Base-by-base conservation (phyloP, 2,329 filamentous ascomycete genomes). In the Remersonia thermophila region DNA sequence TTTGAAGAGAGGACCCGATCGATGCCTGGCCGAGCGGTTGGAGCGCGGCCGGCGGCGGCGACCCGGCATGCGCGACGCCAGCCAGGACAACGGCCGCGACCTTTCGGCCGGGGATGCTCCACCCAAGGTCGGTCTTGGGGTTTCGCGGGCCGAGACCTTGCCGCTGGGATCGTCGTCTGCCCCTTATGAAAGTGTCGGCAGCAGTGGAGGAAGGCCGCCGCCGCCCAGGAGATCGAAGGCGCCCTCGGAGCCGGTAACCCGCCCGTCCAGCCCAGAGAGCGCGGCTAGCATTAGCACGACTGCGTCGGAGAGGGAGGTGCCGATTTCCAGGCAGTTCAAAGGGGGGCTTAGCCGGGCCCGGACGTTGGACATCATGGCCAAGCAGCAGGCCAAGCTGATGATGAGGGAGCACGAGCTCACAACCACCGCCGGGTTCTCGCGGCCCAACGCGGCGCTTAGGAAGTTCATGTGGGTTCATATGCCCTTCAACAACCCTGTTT, bases 381-480 rank as follows among this genome's bases (percentile, higher is more conserved):
- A 39, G 10, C 47, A 47, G n/a, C 40, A 41, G 11, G 47, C 45
- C 2, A 41, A 40, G 13, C 30, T 42, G 1, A 15, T 47, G 34
- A 33, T 42, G 9, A 46, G 43, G 23, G 40, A 54, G 11, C 55
- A 60, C 20, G 39, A 27, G 20, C 38, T 41, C 32, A 30, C 27
- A 11, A 30, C 29, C 25, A 50, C 54, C 0, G 60, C 59, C 2
- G 61, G 60, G 0, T 63, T 64, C 43, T 61, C 59, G 3, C 48
- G 61, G 17, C 61, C 61, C 0, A 51, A 60, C 32, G 54, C 57
- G 2, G 41, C 46, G 2, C 50, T 49, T 37, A 60, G 66, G 16
- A 71, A 66, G 48, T 73, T 73, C 44, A 63, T 68, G 46, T 75
- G 71, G 71, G 62, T 74, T 32, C 71, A 75, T 51, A 44, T 71